These are phyloP conservation scores for Geotrichum carabidarum DNA, from an alignment of 1,139 yeast species.

Conservation along the genomic window DNA sequence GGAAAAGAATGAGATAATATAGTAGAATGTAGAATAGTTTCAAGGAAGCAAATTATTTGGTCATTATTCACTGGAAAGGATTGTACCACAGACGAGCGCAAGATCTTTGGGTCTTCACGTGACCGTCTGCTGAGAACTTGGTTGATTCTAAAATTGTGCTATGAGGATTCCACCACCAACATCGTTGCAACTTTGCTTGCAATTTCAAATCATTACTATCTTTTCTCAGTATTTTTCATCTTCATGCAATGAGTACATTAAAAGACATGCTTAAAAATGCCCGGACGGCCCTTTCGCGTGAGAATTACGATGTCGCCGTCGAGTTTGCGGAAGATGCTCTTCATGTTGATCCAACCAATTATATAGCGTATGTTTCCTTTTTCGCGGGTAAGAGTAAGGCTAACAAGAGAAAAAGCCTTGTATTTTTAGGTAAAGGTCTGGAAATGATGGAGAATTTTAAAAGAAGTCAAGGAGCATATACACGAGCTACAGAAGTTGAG, in stretches of 20 bases:
- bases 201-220: neutral
- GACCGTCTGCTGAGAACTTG: too few relatives aligned
- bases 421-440: constrained; percentile 52
- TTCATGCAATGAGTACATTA: neutral
- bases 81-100: too few relatives aligned
- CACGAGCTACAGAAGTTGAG: constrained; percentile 52
- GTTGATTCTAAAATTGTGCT: neutral
- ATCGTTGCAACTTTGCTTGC: neutral
- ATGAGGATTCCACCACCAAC: neutral
- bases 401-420: constrained; percentile 23
- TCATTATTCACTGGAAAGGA: too few relatives aligned
- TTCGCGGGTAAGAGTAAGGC: neutral
- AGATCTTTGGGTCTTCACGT: too few relatives aligned
- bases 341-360: constrained; percentile 49
- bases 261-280: constrained; percentile 28
- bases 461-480: constrained; percentile 49
- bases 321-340: constrained; percentile 28
- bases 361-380: constrained; percentile 56
- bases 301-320: constrained; percentile 43
- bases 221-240: neutral
- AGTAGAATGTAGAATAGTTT: too few relatives aligned
- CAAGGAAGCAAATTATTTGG: too few relatives aligned
- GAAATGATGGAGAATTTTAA: constrained; percentile 42
- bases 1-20: too few relatives aligned
- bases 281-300: constrained; percentile 46